Percentiles rank a stretch among this genome's conserved stretches.
Evolutionary conservation across 2,329 filamentous ascomycete species (phyloP).

Genomic region (Paecilomyces fulvus): DNA sequence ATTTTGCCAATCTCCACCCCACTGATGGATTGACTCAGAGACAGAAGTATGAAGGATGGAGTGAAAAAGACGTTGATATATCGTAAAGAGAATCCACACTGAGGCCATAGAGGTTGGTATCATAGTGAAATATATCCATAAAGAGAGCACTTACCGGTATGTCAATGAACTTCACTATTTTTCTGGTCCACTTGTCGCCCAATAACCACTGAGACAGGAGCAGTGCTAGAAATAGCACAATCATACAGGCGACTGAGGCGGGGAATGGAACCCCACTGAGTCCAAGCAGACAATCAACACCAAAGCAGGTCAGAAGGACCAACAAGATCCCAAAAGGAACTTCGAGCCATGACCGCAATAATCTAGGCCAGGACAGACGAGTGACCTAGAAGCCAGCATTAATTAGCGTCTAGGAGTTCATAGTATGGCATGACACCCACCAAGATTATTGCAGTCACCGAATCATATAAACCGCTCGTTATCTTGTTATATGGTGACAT

Average conservation of each 20-base stretch:
- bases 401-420: background rate
- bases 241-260: background rate
- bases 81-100: background rate
- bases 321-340: background rate
- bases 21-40: background rate
- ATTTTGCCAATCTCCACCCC: background rate
- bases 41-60: background rate
- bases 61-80: background rate
- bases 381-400: background rate
- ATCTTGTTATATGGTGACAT: background rate
- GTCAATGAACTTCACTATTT: background rate
- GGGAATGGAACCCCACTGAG: background rate
- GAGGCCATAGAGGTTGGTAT: background rate
- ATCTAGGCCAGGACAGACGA: background rate
- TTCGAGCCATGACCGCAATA: background rate
- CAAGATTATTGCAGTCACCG: background rate
- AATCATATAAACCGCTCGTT: background rate
- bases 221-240: background rate
- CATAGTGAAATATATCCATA: background rate
- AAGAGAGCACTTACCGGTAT: background rate
- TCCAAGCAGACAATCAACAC: background rate
- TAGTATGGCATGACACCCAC: background rate
- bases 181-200: background rate
- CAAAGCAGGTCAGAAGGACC: background rate
- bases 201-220: background rate